Evolutionary conservation across 306 rosid species (phyloP), one percentile per base, ranked within the genome.

Genomic region (Glycine tomentella): DNA sequence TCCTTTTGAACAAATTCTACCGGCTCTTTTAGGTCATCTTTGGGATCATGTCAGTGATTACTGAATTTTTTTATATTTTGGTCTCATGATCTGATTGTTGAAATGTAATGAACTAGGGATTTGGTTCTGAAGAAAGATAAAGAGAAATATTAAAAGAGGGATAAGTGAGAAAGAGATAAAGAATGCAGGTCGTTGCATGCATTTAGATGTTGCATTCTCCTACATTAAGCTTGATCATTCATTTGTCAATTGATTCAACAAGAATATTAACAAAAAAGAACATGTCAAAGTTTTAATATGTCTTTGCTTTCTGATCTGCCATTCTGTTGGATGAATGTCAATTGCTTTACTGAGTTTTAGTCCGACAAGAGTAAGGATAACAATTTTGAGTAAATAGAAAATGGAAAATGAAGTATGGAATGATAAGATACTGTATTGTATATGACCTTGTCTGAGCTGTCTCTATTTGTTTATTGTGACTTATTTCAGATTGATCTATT

Each of bases 71-170:
- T 20, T 20, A 20, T 0, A 52, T 53, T 4, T 64, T 57, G 3
- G 67, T 69, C 48, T 67, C 49, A 65, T 72, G 80, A 71, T 88
- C 89, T 79, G 82, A 82, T 17, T 84, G 80, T 49, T 86, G 44
- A 49, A 79, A 79, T 79, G 52, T 38, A 20, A 59, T 67, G 66
- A 77, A 48, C 17, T 69, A n/a, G 62, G 61, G 83, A 78, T 84
- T 77, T 52, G 46, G 53, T 50, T 62, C 9, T 51, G 52, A 64
- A 73, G 11, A 34, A 77, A 20, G 7, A 17, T 46, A 52, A 14
- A 66, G 45, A 40, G 51, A 77, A 51, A 51, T 38, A 40, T 66
- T 66, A 17, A 46, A 67, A 42, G 65, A 38, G 63, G 63, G 66
- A 67, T 63, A 50, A 25, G 12, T 67, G 5, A 42, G 74, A 58